phyloP scores from a whole-genome alignment of 805 yeast species.

The Kluyveromyces wickerhamii region DNA sequence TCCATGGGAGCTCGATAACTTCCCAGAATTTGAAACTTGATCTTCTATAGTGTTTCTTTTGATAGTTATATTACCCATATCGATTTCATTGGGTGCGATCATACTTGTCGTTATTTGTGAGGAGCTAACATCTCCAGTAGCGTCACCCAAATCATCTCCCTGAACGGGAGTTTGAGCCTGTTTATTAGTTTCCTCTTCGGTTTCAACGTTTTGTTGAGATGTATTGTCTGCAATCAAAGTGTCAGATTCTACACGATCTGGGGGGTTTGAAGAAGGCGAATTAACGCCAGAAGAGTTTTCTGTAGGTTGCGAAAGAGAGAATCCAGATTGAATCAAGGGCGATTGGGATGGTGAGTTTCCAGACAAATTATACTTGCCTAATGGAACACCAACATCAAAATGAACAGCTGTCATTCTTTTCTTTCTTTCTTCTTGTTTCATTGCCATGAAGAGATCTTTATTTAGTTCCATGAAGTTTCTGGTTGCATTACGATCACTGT shows the following conservation, averaged over 20 bases:
- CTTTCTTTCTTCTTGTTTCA: conserved; percentile 28
- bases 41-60: no score
- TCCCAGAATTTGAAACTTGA: no score
- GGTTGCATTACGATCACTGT: conserved; percentile 28
- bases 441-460: conserved; percentile 24
- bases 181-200: no score
- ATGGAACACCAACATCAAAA: conserved; percentile 8
- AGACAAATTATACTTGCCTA: conserved; percentile 8
- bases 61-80: no score
- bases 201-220: no score
- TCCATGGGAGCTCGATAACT: background rate
- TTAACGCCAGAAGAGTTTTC: conserved; percentile 1
- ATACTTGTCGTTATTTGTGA: no score
- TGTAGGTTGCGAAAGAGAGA: conserved; percentile 1
- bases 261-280: conserved; percentile 1
- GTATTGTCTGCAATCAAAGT: no score
- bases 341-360: conserved; percentile 4
- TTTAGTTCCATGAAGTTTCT: conserved; percentile 29
- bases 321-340: background rate
- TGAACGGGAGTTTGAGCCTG: no score
- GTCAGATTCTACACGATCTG: background rate
- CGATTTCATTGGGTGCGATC: no score
- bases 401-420: conserved; percentile 22
- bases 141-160: no score
- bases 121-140: no score